Evolutionary conservation across 1,284 basidiomycete species (phyloP), one percentile per base, ranked within the genome.

Genomic region (Cutaneotrichosporon sp.): DNA sequence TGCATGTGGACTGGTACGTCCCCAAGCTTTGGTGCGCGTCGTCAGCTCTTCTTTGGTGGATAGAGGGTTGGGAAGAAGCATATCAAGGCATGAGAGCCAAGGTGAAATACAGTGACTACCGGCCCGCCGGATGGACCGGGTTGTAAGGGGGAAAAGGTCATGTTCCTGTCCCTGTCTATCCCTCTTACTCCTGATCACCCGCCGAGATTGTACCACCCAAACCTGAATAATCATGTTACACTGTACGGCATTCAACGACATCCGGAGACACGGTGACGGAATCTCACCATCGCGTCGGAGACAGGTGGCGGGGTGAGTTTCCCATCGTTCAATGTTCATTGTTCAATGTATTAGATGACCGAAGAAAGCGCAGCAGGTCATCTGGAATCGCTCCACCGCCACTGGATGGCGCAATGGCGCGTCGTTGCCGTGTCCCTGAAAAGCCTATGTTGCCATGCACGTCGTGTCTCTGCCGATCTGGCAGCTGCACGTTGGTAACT

Each of bases 51-150:
- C n/a, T n/a, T 13, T 9, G 36, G 3, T 30, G 22, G 10, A 7
- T 7, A 11, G 26, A 5, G 26, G 26, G 51, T 53, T 9, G 51
- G 8, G 51, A 53, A 53, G 51, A 53, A 53, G 51, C 51, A 53
- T 53, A 53, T 18, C 31, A 26, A 30, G 26, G 50, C 22, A 52
- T 26, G 14, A 26, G 8, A 16, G 26, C 18, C 13, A 8, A 31
- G 51, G 26, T 26, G 31, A 53, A 53, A 18, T 18, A 4, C 31
- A 16, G 18, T 30, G 51, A 32, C 30, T 34, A 3, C 26, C 26
- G 26, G 26, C 26, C 26, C 26, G 51, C 51, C 51, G 51, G 51
- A 53, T 31, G 51, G 51, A 31, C 51, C 51, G 51, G 51, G 51
- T 53, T 53, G 31, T 30, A 0, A 46, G 4, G 51, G 30, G 31